phyloP scores from a whole-genome alignment of 352 stramenopile genomes.

The Globisporangium cederbergense region DNA sequence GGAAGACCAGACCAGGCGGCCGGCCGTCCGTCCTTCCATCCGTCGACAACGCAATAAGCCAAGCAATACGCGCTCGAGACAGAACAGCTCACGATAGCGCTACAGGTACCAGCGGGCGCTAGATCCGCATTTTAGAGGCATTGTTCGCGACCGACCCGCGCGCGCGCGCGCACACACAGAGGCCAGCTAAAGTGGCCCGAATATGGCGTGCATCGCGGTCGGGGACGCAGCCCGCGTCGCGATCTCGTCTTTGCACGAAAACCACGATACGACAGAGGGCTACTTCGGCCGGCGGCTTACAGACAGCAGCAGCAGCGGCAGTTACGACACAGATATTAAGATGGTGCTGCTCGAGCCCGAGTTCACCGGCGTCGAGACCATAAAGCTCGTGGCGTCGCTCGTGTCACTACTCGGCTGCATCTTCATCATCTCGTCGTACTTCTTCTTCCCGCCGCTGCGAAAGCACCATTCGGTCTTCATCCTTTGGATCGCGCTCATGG shows the following conservation, averaged over 20 bases:
- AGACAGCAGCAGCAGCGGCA: not conserved
- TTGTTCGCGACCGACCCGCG: not conserved
- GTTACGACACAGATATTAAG: not conserved
- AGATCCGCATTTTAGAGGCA: not conserved
- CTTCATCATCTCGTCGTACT: constrained; percentile 77
- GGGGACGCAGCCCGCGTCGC: constrained; percentile 3
- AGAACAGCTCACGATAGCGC: not conserved
- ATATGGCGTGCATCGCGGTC: constrained; percentile 16
- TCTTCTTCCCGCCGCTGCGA: constrained; percentile 76
- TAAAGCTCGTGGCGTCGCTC: constrained; percentile 59
- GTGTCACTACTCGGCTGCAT: constrained; percentile 71
- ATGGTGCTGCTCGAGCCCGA: constrained; percentile 37
- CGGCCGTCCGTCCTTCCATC: not conserved
- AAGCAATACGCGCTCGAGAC: not conserved
- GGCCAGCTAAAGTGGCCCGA: constrained; percentile 12
- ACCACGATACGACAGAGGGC: constrained; percentile 25
- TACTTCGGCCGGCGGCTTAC: constrained; percentile 27
- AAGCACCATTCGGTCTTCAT: constrained; percentile 78
- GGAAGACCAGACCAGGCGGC: not conserved
- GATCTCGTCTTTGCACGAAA: constrained; percentile 16
- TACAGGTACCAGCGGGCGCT: not conserved
- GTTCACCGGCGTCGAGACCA: constrained; percentile 48
- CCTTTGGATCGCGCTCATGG: constrained; percentile 80
- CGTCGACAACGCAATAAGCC: not conserved
- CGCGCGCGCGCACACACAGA: not conserved